A percentile compares a stretch with the other conserved stretches of the same genome.
Evolutionary conservation across 140 eudicot genomes (phyloP).

Genomic region (Stevia rebaudiana): DNA sequence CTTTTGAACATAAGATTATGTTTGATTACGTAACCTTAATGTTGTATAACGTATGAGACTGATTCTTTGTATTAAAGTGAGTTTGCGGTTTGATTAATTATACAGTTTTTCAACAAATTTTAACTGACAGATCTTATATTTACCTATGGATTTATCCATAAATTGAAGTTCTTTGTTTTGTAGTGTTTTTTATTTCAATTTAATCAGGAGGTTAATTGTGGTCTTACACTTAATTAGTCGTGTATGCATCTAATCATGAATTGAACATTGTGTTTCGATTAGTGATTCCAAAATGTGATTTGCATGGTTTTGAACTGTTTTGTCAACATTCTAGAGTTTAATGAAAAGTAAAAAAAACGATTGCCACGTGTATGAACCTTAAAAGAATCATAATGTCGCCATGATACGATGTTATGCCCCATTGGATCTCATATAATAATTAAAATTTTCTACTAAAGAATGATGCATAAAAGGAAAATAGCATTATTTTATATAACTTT

Average conservation of each 20-base stretch:
- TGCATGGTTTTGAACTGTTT: not conserved
- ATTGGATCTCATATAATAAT: not conserved
- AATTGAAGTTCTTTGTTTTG: no score
- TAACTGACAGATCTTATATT: no score
- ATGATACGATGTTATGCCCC: no score
- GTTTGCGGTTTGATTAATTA: not conserved
- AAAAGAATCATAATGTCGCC: no score
- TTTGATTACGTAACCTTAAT: slow-evolving; percentile 5
- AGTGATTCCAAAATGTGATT: not conserved
- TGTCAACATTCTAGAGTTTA: no score
- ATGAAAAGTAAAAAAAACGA: no score
- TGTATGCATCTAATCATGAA: not conserved
- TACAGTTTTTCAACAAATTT: not conserved
- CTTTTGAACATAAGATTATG: slow-evolving; percentile 6
- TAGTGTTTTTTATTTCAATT: no score
- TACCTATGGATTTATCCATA: no score
- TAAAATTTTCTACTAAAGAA: not conserved
- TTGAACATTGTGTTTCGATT: not conserved
- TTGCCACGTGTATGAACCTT: no score
- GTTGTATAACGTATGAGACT: slow-evolving; percentile 1
- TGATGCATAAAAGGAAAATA: not conserved
- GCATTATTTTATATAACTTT: not conserved
- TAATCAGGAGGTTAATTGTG: no score
- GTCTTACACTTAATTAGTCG: not conserved
- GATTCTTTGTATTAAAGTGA: not conserved